Conservation (phyloP, 2,329 filamentous ascomycete genomes). For the Dactylellina parvicollis region DNA sequence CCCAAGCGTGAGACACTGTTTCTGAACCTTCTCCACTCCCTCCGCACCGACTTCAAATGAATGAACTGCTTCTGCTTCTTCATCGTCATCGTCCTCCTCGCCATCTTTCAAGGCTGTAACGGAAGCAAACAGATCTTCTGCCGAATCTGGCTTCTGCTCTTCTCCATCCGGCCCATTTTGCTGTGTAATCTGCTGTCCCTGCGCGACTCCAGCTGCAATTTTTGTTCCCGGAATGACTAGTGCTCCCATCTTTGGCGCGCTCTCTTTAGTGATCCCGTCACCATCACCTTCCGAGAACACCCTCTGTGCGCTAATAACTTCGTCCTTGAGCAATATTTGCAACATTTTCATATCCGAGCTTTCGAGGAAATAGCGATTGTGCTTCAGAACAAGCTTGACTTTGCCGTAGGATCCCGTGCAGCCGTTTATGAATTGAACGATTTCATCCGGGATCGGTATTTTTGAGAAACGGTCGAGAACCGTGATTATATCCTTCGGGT, state of each 20-base stretch:
- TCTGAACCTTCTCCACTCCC: constrained; percentile 85
- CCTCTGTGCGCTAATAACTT: constrained; percentile 80
- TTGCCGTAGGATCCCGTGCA: constrained; percentile 94
- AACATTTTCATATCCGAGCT: constrained; percentile 87
- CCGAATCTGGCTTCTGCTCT: constrained; percentile 66
- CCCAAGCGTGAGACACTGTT: constrained; percentile 85
- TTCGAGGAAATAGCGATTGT: constrained; percentile 94
- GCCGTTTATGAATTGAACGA: constrained; percentile 80
- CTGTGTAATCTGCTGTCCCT: constrained; percentile 65
- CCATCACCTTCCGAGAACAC: constrained; percentile 69
- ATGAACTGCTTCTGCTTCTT: constrained; percentile 86
- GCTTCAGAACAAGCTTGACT: constrained; percentile 91
- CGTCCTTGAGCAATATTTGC: constrained; percentile 84
- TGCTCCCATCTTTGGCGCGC: constrained; percentile 84
- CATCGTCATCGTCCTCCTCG: constrained; percentile 77
- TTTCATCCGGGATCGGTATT: constrained; percentile 81
- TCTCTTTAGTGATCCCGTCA: constrained; percentile 79
- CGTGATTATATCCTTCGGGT: constrained; percentile 87
- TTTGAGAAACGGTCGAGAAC: constrained; percentile 89
- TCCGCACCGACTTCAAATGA: constrained; percentile 88
- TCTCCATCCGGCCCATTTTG: constrained; percentile 61
- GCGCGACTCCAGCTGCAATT: constrained; percentile 85
- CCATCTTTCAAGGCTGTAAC: constrained; percentile 70
- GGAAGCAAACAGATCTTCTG: constrained; percentile 73
- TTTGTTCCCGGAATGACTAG: constrained; percentile 94